Base-by-base conservation (phyloP, 768 basidiomycete species). In the Tulasnella sp. region DNA sequence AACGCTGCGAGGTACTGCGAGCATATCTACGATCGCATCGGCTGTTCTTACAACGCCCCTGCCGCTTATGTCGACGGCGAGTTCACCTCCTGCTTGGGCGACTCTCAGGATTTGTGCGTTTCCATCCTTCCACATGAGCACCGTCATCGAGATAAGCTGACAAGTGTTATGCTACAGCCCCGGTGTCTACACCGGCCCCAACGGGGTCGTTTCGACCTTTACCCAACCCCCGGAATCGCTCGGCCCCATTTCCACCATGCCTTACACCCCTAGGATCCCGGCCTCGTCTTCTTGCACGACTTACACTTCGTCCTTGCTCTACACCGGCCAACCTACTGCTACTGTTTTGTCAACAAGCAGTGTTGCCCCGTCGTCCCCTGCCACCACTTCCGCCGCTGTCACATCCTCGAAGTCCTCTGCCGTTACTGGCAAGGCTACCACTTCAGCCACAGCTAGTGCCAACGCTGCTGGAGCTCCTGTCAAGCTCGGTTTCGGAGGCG, bases 231-330 rank as follows among this genome's bases (percentile, higher is more conserved):
- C 76, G 12, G 72, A 73, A 37, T 74, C 72, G 4, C 74, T 78
- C 36, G 69, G 76, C 4, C 68, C 72, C 22, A 74, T 68, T 42
- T 64, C 67, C 39, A 74, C 75, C 19, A 76, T 79, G 62, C 78
- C 78, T 5, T 79, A 78, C 76, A 39, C 29, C 1, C 36, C 64
- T 5, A 39, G 12, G 17, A 75, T 76, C 16, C 79, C 79, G 4
- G 70, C 78, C 1, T 74, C 77, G 12, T 79, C 78, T 14, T 29
- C 47, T 19, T 80, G 79, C 77, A 67, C 71, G 14, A 71, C 76
- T 9, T 78, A 73, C 69, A 32, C 32, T 2, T 78, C 77, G 14
- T 37, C 75, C 32, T 69, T 73, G 9, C 65, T 78, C 32, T 77
- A 69, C 72, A 64, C 67, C 40, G 74, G 39, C 37, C n/a, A 35